Evolutionary conservation across 495 filamentous ascomycete species (phyloP).

Genomic region (Glonium stellatum): DNA sequence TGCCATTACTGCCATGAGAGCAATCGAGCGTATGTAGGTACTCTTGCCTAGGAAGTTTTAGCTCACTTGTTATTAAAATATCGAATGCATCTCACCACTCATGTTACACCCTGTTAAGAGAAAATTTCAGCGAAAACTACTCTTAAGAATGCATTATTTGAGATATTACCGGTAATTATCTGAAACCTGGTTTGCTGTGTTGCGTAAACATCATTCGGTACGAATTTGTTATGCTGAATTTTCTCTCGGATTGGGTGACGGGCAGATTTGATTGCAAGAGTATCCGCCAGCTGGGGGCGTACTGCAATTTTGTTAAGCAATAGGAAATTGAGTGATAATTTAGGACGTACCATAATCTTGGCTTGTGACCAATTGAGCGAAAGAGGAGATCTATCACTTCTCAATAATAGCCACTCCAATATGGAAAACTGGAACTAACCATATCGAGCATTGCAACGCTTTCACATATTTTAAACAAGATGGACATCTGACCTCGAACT

Average conservation of each 20-base stretch:
- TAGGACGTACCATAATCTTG: constrained; percentile 54
- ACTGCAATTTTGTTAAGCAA: constrained; percentile 35
- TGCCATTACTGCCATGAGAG: constrained; percentile 82
- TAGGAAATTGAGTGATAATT: background rate
- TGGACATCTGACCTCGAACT: constrained; percentile 58
- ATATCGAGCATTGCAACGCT: constrained; percentile 88
- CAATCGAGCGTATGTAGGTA: constrained; percentile 84
- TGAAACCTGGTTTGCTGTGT: constrained; percentile 72
- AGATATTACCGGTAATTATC: constrained; percentile 58
- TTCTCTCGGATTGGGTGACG: constrained; percentile 82
- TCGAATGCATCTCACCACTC: constrained; percentile 56
- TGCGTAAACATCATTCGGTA: constrained; percentile 87
- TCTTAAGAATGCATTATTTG: background rate
- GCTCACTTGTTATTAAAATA: background rate
- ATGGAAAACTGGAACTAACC: constrained; percentile 40
- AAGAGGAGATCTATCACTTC: constrained; percentile 47
- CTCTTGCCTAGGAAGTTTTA: constrained; percentile 48
- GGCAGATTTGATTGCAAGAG: constrained; percentile 69
- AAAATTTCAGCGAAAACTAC: background rate
- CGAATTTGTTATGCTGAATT: constrained; percentile 56
- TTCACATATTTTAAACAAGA: constrained; percentile 73
- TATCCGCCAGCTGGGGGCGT: constrained; percentile 67
- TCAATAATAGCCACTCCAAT: constrained; percentile 8
- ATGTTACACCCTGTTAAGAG: constrained; percentile 70
- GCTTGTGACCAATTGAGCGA: constrained; percentile 68